Percentiles rank a stretch among this genome's conserved stretches.
Evolutionary conservation across 192 early-diverging fungal species (phyloP).

Genomic region (Backusella luteola): DNA sequence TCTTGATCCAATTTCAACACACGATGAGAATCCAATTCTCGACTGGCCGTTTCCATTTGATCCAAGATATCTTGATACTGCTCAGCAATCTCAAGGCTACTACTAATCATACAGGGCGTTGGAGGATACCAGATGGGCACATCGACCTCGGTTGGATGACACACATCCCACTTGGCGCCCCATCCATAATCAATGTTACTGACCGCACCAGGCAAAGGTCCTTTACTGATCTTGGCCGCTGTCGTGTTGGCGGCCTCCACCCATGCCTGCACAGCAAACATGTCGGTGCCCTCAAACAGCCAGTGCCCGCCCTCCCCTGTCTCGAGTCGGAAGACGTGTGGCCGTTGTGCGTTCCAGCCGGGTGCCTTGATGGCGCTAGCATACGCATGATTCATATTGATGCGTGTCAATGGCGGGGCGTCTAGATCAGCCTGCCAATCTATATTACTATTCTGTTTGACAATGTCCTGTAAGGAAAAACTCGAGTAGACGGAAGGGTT

Average conservation of each 20-base stretch:
- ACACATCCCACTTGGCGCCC: conserved; percentile 4
- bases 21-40: background rate
- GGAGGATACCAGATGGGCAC: conserved; percentile 11
- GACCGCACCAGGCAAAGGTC: conserved; percentile 3
- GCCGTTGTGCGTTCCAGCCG: conserved; percentile 3
- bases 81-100: background rate
- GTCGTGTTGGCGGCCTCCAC: background rate
- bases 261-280: conserved; percentile 15
- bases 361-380: background rate
- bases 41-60: background rate
- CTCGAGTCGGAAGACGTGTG: conserved; percentile 7
- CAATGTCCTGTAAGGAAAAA: background rate
- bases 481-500: background rate
- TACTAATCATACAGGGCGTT: background rate
- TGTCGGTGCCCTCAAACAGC: conserved; percentile 7
- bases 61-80: conserved; percentile 1
- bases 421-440: conserved; percentile 5
- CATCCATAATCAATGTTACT: conserved; percentile 7
- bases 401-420: background rate
- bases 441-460: background rate
- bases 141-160: background rate
- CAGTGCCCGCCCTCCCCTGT: conserved; percentile 1
- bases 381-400: conserved; percentile 4
- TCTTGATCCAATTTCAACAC: background rate
- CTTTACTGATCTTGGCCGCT: background rate